Conservation (phyloP, 768 basidiomycete species). For the Phylloporus sp. region DNA sequence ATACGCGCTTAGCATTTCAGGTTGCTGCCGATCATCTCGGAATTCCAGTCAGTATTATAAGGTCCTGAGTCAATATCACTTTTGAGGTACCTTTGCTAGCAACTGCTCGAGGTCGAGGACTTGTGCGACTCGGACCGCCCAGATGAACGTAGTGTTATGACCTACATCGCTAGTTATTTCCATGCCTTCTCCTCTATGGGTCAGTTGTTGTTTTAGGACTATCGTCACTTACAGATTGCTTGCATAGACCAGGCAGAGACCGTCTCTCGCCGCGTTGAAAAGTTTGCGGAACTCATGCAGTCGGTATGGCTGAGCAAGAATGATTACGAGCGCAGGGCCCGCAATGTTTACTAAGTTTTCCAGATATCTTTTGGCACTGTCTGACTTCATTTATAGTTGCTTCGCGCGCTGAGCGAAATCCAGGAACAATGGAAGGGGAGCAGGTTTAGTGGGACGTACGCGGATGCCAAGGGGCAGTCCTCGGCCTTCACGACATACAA, state of each 20-base stretch:
- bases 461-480: conserved; percentile 76
- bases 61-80: background rate
- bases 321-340: conserved; percentile 88
- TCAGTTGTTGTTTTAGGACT: conserved; percentile 32
- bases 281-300: conserved; percentile 94
- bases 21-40: conserved; percentile 85
- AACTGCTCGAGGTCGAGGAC: conserved; percentile 95
- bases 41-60: conserved; percentile 67
- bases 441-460: conserved; percentile 68
- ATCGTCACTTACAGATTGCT: background rate
- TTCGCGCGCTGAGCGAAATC: conserved; percentile 61
- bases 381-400: conserved; percentile 42
- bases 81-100: conserved; percentile 42
- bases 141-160: conserved; percentile 97
- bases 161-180: conserved; percentile 95
- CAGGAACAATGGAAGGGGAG: conserved; percentile 68
- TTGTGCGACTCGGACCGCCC: conserved; percentile 83
- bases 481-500: conserved; percentile 76
- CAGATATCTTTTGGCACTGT: background rate
- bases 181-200: conserved; percentile 98
- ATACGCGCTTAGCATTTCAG: conserved; percentile 83
- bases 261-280: conserved; percentile 87
- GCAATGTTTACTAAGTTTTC: conserved; percentile 44
- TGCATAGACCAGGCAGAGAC: conserved; percentile 87
- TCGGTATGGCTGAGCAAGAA: conserved; percentile 84